Base-by-base conservation (phyloP, 495 filamentous ascomycete genomes). In the Chaetomidium leptoderma region DNA sequence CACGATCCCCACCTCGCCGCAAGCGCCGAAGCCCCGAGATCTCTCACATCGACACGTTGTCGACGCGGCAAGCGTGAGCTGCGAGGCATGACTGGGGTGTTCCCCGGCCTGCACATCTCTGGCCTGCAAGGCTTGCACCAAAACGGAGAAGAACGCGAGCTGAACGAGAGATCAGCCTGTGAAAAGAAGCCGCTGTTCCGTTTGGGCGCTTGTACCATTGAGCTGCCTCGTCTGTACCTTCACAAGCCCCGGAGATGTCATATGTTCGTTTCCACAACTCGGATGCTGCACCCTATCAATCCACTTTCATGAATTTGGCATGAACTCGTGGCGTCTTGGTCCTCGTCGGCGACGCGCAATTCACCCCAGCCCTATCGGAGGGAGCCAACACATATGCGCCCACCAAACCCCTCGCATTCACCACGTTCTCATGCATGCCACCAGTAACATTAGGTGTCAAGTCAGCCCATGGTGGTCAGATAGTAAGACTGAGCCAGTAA, bases 1-100 rank as follows among this genome's bases (percentile, higher is more conserved):
- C 52, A 40, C 33, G 49, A 52, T 19, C 33, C 27, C 35, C 35
- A 21, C 16, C 35, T 32, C 30, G 21, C 10, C 27, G 49, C 35
- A 39, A 52, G 33, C 24, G 49, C 33, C 49, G 45, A 17, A 6
- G 26, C 45, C 16, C n/a, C 43, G 13, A 26, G 47, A 50, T 50
- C 49, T 37, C 33, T 52, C 49, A 23, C 52, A 54, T 54, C 52
- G 37, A 53, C 50, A 53, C 35, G 50, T 53, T 53, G 27, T 23
- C 35, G 13, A 16, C 24, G 8, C 16, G 45, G 26, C 45, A 30
- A 49, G 29, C 5, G n/a, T n/a, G n/a, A n/a, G 13, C 48, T 24
- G 32, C 13, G 21, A 23, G 48, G 17, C 48, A 16, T 37, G 14
- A 2, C 10, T 1, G 37, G 32, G 50, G 23, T 24, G 16, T 9